phyloP scores from a whole-genome alignment of 805 yeast genomes.

The Saccharomyces kudriavzevii region DNA sequence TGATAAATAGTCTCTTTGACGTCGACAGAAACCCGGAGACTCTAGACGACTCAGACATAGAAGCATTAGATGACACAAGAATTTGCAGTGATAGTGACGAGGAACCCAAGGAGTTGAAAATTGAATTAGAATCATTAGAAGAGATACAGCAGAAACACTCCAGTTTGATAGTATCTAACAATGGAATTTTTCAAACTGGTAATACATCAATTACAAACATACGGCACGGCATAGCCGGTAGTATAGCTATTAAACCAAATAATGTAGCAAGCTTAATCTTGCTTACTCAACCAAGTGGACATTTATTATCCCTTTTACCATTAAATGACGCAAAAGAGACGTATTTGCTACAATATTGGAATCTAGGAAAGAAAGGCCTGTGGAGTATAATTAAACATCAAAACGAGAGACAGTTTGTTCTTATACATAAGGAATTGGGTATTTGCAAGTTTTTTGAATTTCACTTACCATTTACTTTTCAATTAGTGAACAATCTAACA shows the following conservation, averaged over 20 bases:
- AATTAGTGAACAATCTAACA: slow-evolving; percentile 16
- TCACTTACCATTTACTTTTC: slow-evolving; percentile 9
- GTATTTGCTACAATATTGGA: slow-evolving; percentile 18
- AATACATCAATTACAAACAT: not conserved
- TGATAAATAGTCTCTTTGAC: slow-evolving; percentile 6
- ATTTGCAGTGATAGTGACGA: not conserved
- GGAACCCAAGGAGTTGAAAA: not conserved
- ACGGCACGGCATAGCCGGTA: slow-evolving; percentile 1
- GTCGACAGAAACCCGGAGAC: slow-evolving; percentile 20
- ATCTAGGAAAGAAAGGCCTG: slow-evolving; percentile 9
- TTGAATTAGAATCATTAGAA: not conserved
- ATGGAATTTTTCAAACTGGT: not conserved
- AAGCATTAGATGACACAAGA: not conserved
- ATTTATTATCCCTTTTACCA: slow-evolving; percentile 11
- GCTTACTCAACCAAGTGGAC: slow-evolving; percentile 13
- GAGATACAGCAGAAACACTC: not conserved
- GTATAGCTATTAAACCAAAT: slow-evolving; percentile 1
- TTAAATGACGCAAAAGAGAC: slow-evolving; percentile 1
- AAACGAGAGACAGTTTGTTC: slow-evolving; percentile 11
- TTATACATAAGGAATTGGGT: slow-evolving; percentile 8
- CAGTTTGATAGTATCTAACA: not conserved
- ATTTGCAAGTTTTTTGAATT: slow-evolving; percentile 20
- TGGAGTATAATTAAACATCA: slow-evolving; percentile 15
- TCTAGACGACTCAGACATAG: slow-evolving; percentile 23
- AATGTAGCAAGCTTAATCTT: slow-evolving; percentile 7